Evolutionary conservation across 371 early-diverging fungal species (phyloP).

Genomic region (Actinomortierella wolfii): DNA sequence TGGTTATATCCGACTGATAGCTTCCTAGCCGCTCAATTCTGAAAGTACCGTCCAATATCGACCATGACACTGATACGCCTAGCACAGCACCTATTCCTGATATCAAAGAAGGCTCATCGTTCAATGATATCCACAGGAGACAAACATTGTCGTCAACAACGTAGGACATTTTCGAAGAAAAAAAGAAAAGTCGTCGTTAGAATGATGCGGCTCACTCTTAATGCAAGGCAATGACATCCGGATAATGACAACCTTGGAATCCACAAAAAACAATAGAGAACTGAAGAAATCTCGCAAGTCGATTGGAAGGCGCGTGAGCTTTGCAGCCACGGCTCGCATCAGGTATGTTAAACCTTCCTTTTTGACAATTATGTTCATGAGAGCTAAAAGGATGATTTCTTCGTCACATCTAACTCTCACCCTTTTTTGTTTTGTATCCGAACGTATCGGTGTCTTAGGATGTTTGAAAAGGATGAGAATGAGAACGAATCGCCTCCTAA

Average conservation of each 20-base stretch:
- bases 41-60: no score
- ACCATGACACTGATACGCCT: no score
- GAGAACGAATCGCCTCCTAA: not conserved
- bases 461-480: conserved; percentile 13
- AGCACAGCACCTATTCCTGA: no score
- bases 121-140: no score
- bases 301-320: conserved; percentile 47
- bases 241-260: not conserved
- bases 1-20: no score
- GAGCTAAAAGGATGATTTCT: not conserved
- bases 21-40: no score
- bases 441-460: not conserved
- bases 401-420: not conserved
- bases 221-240: no score
- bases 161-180: conserved; percentile 9
- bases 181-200: no score
- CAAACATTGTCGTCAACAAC: conserved; percentile 24
- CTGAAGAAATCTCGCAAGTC: conserved; percentile 42
- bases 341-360: conserved; percentile 24
- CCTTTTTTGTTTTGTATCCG: not conserved
- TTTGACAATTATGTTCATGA: conserved; percentile 1
- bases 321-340: conserved; percentile 49
- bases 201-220: not conserved
- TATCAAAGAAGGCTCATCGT: no score
- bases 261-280: conserved; percentile 16